Percentiles rank a stretch among this genome's conserved stretches.
These are phyloP conservation scores for Fagopyrum esculentum DNA, from an alignment of 148 eudicot species.

Conservation along the genomic window DNA sequence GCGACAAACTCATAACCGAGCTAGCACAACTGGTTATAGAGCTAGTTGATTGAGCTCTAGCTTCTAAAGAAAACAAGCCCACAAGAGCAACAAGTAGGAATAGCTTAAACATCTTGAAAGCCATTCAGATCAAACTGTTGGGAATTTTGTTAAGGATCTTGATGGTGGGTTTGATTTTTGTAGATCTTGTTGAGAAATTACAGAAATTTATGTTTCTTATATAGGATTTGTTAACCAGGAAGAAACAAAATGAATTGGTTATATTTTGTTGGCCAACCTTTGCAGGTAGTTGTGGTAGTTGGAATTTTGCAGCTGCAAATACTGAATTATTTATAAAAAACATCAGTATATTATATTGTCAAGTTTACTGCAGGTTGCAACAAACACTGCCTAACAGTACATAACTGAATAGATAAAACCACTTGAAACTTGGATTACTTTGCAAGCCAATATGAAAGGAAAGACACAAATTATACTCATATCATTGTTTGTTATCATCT, in stretches of 20 bases:
- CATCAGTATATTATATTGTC: neutral
- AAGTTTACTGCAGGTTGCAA: conserved; percentile 6
- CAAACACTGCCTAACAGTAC: conserved; percentile 3
- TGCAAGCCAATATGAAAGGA: neutral
- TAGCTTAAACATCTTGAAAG: neutral
- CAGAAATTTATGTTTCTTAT: conserved; percentile 1
- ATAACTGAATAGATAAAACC: neutral
- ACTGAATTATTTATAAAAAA: neutral
- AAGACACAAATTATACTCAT: neutral
- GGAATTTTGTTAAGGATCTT: neutral
- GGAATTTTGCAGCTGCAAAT: conserved; percentile 7
- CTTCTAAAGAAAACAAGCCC: neutral
- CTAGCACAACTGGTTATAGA: conserved; percentile 22
- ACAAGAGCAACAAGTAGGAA: neutral
- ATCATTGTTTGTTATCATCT: neutral
- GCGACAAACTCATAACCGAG: conserved; percentile 23
- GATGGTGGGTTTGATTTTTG: neutral
- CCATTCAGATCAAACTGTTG: neutral
- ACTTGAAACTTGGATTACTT: neutral
- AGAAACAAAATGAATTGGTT: neutral
- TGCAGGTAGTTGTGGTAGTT: conserved; percentile 4
- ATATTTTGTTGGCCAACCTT: neutral
- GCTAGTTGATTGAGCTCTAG: conserved; percentile 10
- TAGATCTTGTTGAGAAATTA: neutral
- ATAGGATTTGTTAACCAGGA: neutral